These are phyloP conservation scores for Zalerion maritima DNA, from an alignment of 495 filamentous ascomycete species.

Conservation along the genomic window DNA sequence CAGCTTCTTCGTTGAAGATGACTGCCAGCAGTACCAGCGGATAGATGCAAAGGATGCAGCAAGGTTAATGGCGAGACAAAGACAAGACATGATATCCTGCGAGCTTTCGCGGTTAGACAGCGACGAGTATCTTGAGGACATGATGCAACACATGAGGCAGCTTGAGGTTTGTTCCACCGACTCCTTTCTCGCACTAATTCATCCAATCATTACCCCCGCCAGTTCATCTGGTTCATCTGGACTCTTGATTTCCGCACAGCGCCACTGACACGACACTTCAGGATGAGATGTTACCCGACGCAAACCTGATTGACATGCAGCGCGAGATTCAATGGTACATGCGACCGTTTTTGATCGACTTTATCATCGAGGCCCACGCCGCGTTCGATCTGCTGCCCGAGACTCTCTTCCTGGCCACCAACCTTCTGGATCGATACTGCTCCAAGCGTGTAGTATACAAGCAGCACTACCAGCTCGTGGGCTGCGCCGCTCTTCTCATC, in stretches of 20 bases:
- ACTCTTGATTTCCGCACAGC: not conserved
- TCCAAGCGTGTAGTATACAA: conserved; percentile 98
- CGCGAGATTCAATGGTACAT: conserved; percentile 99
- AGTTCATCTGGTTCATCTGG: conserved; percentile 2
- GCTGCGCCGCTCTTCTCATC: conserved; percentile 89
- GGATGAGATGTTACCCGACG: conserved; percentile 84
- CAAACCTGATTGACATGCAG: conserved; percentile 96
- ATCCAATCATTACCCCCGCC: conserved; percentile 2
- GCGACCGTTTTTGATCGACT: conserved; percentile 95
- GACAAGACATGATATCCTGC: conserved; percentile 71
- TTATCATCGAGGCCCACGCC: conserved; percentile 91
- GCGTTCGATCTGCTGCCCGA: conserved; percentile 90
- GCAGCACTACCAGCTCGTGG: conserved; percentile 95
- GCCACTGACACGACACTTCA: conserved; percentile 19
- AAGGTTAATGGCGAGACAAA: conserved; percentile 57
- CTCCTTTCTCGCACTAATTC: too few relatives aligned
- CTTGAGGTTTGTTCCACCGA: conserved; percentile 98
- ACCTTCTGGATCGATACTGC: conserved; percentile 94
- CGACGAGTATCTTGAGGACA: conserved; percentile 85
- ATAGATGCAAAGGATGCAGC: conserved; percentile 55
- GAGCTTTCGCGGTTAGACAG: conserved; percentile 68
- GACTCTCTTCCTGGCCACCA: conserved; percentile 89
- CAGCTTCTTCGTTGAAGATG: conserved; percentile 78
- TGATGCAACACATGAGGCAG: conserved; percentile 80
- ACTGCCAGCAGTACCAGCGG: conserved; percentile 36